Conservation (phyloP, 805 yeast species). For the Cephaloascus fragrans region DNA sequence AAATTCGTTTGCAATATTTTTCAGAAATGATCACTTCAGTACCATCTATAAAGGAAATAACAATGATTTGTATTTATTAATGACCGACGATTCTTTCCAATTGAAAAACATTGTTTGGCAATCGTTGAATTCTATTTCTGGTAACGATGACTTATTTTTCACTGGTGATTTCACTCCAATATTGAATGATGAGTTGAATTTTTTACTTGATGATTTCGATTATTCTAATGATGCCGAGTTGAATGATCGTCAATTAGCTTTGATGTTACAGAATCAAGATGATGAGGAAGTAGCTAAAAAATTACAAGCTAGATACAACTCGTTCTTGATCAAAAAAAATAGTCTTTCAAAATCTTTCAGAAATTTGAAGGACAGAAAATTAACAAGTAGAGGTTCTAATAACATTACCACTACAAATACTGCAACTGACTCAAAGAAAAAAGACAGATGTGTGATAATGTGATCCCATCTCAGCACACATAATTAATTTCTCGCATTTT, state of each 20-base stretch:
- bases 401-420: too few species aligned
- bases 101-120: slow-evolving; percentile 68
- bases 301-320: slow-evolving; percentile 16
- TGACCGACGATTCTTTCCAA: slow-evolving; percentile 66
- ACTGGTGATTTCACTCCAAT: slow-evolving; percentile 55
- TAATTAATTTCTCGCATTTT: too few species aligned
- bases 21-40: slow-evolving; percentile 84
- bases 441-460: neutral
- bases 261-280: slow-evolving; percentile 43
- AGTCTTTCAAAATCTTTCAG: neutral
- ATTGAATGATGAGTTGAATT: slow-evolving; percentile 12
- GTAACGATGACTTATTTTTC: slow-evolving; percentile 60
- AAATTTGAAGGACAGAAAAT: neutral
- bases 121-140: slow-evolving; percentile 54
- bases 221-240: slow-evolving; percentile 15
- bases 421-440: neutral
- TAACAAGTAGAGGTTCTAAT: too few species aligned
- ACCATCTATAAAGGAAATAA: slow-evolving; percentile 47
- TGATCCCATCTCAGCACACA: too few species aligned
- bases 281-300: slow-evolving; percentile 39
- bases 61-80: slow-evolving; percentile 49
- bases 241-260: slow-evolving; percentile 34
- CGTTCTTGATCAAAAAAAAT: neutral
- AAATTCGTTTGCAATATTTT: slow-evolving; percentile 59
- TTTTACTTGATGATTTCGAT: slow-evolving; percentile 3